Conservation (phyloP, 2,329 filamentous ascomycete species). For the Neonectria neomacrospora region DNA sequence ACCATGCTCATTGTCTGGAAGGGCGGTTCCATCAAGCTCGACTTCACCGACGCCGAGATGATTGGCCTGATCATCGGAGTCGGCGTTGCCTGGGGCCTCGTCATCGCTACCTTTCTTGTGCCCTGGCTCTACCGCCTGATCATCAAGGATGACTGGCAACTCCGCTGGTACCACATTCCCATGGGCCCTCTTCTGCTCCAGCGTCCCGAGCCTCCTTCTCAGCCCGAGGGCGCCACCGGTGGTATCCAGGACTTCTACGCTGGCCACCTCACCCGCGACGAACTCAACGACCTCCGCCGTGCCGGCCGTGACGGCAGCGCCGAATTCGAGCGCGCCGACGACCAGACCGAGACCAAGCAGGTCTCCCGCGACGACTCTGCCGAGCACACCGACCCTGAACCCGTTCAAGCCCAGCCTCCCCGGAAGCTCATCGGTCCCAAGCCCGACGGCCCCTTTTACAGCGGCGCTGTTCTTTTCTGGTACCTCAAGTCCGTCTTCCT, state of each 20-base stretch:
- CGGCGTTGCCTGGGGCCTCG: conserved; percentile 59
- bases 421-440: conserved; percentile 37
- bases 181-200: conserved; percentile 64
- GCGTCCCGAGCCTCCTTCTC: conserved; percentile 57
- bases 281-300: conserved; percentile 57
- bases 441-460: conserved; percentile 32
- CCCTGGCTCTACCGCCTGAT: conserved; percentile 70
- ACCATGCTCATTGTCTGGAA: conserved; percentile 72
- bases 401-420: conserved; percentile 23
- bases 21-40: conserved; percentile 57
- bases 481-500: conserved; percentile 41
- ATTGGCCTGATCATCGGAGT: conserved; percentile 65
- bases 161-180: conserved; percentile 65
- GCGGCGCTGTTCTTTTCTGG: conserved; percentile 38
- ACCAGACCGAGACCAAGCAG: conserved; percentile 41
- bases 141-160: conserved; percentile 69
- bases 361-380: conserved; percentile 6
- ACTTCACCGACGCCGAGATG: conserved; percentile 53
- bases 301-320: conserved; percentile 40
- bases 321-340: conserved; percentile 40
- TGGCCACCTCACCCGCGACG: conserved; percentile 64
- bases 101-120: conserved; percentile 64
- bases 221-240: conserved; percentile 74
- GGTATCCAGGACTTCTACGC: conserved; percentile 65
- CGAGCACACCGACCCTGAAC: conserved; percentile 11